Base-by-base conservation (phyloP, 306 rosid species). In the Sicyos baderoa region DNA sequence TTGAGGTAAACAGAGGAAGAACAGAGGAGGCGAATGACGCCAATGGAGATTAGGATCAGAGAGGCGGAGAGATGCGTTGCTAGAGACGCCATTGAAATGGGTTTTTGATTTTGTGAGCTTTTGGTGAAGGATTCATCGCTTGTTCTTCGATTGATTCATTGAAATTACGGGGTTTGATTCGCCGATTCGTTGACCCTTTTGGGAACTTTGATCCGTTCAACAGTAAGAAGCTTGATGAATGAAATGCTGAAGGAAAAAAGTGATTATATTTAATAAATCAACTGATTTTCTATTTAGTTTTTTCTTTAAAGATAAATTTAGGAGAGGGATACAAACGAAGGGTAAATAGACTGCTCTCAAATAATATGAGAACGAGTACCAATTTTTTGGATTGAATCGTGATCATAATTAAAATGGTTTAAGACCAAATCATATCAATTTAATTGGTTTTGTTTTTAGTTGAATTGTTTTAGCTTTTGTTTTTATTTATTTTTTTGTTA, bases 1-100 rank as follows among this genome's bases (percentile, higher is more conserved):
- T 84, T 76, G 61, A 89, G 87, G 77, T 84, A 92, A 19, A 89
- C 80, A n/a, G 96, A 83, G 66, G 95, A 82, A 32, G 93, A 86
- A 64, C 74, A 82, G 40, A 82, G 83, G 9, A 92, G 83, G 48
- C 98, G 97, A 37, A 83, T 89, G 47, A 92, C 14, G 35, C 93
- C 95, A 0, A 82, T 16, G 57, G 93, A 95, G 47, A 86, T 63
- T 68, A 89, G 82, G 32, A 92, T 50, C 61, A 89, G 76, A 37
- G 82, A 87, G 1, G 86, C 93, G 7, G 93, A 78, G 85, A 87
- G 76, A 77, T 89, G 90, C 74, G 93, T 79, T 13, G 91, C 89
- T 53, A 83, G 32, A 3, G 95, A 86, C 56, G 88, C 95, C 98
- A 92, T 92, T 44, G 54, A 22, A 61, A 66, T 18, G 71, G 71